Base-by-base conservation (phyloP, 129 eudicot genomes). In the Lactuca saligna region DNA sequence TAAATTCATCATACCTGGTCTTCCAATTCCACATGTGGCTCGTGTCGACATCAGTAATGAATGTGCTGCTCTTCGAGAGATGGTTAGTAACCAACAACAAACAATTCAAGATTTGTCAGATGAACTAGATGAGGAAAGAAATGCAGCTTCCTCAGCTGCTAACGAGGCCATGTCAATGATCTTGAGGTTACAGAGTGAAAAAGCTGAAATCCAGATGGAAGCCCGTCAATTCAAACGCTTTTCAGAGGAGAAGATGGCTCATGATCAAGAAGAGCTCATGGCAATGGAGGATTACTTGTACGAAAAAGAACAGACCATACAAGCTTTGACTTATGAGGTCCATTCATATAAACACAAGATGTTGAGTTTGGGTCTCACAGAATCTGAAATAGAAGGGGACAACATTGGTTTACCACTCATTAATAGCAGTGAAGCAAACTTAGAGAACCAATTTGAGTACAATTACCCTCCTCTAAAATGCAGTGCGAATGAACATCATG, bases 101-200 rank as follows among this genome's bases (percentile, higher is more conserved):
- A 86, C 82, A 0, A 88, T 92, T 34, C 84, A 84, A 49, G 96
- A 88, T 35, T 77, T 92, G 34, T 73, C 81, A 1, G 3, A 54
- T n/a, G 98, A 92, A 49, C 66, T 92, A 75, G 98, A 92, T 11
- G 98, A 92, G 82, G 98, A 88, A 76, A 88, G 98, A 65, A 86
- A 92, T 44, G 98, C 98, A 0, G 78, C 98, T 7, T 84, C 98
- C 0, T 88, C 98, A 0, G 96, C 96, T 54, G 96, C 96, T 3
- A 89, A 89, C 56, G 96, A 89, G 70, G 88, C 96, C 33, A 92
- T 92, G 98, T 92, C 98, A 5, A 92, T 92, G 98, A 92, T 92
- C 12, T 82, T 92, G 73, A 86, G 98, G 87, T 77, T 92, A 68
- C 96, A 92, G 83, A 80, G 89, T 57, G 98, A 92, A 72, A 92